A percentile compares a stretch with the other conserved stretches of the same genome.
These are phyloP conservation scores for Xylaria scruposa DNA, from an alignment of 495 filamentous ascomycete species.

Conservation along the genomic window DNA sequence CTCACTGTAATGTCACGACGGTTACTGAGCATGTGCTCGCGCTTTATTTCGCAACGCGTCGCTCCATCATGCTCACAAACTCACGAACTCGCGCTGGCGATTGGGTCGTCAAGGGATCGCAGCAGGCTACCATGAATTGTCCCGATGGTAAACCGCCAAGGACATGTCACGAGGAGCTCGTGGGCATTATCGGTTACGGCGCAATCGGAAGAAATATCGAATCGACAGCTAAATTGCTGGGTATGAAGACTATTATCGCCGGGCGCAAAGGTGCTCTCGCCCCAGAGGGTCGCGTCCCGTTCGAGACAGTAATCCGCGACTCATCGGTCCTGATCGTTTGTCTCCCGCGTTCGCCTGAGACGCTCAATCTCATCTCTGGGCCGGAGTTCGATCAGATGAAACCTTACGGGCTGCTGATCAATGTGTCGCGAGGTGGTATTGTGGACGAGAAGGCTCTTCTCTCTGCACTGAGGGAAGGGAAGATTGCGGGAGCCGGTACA, in stretches of 20 bases:
- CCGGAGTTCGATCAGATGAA: slow-evolving; percentile 59
- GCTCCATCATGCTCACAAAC: slow-evolving; percentile 53
- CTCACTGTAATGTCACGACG: slow-evolving; percentile 55
- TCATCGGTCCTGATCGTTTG: slow-evolving; percentile 58
- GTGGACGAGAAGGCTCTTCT: slow-evolving; percentile 60
- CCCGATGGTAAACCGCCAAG: slow-evolving; percentile 47
- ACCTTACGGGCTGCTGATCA: slow-evolving; percentile 56
- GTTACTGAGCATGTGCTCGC: slow-evolving; percentile 63
- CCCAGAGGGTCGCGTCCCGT: slow-evolving; percentile 51
- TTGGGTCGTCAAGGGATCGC: slow-evolving; percentile 41
- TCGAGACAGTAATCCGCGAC: slow-evolving; percentile 51
- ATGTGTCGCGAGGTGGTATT: slow-evolving; percentile 64
- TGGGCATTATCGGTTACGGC: slow-evolving; percentile 62
- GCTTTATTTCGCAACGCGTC: slow-evolving; percentile 60
- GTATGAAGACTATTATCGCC: slow-evolving; percentile 60
- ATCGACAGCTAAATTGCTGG: slow-evolving; percentile 43
- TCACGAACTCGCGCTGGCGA: slow-evolving; percentile 38
- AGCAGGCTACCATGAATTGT: slow-evolving; percentile 38
- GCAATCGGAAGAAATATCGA: slow-evolving; percentile 53
- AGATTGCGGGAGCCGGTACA: slow-evolving; percentile 58
- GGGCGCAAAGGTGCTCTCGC: slow-evolving; percentile 51
- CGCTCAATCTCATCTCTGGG: slow-evolving; percentile 52
- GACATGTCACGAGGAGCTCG: slow-evolving; percentile 48
- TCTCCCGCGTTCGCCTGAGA: slow-evolving; percentile 52
- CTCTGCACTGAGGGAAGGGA: slow-evolving; percentile 50